These are phyloP conservation scores for Anaeramoeba flamelloides DNA, from an alignment of 78 protist species.

Conservation along the genomic window DNA sequence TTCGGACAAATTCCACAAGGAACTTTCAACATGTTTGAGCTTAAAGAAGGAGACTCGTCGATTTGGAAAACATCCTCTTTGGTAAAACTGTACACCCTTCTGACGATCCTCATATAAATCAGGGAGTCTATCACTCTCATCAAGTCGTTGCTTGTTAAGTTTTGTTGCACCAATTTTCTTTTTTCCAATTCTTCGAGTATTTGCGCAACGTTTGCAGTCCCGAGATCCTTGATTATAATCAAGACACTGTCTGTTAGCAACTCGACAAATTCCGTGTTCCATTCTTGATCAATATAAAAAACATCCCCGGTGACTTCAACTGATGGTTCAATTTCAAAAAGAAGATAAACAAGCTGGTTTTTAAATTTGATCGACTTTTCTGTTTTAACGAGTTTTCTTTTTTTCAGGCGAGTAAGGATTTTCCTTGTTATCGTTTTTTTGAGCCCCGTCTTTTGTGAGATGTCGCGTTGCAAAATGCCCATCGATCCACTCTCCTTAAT, in stretches of 20 bases:
- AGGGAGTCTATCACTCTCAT: too few relatives aligned
- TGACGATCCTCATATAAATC: too few relatives aligned
- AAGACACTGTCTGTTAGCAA: background rate
- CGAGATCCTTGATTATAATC: background rate
- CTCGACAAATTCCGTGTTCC: background rate
- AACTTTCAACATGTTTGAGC: background rate
- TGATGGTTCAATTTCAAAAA: background rate
- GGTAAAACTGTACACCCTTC: too few relatives aligned
- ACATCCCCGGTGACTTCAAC: background rate
- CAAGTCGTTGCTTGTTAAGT: too few relatives aligned
- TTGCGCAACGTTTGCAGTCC: too few relatives aligned
- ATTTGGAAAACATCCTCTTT: background rate
- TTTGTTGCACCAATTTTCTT: too few relatives aligned
- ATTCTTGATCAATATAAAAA: background rate
- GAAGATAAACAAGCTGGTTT: background rate
- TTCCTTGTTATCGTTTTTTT: background rate
- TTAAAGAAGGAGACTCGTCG: background rate
- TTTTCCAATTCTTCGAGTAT: too few relatives aligned
- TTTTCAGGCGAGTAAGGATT: background rate
- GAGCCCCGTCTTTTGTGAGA: background rate
- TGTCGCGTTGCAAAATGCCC: background rate
- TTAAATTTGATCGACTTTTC: background rate
- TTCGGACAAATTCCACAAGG: background rate
- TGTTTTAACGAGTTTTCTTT: background rate
- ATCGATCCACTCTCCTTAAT: background rate